Percentiles rank a stretch among this genome's conserved stretches.
Conservation (phyloP, 305 asterid species). For the Solanum hybrid region DNA sequence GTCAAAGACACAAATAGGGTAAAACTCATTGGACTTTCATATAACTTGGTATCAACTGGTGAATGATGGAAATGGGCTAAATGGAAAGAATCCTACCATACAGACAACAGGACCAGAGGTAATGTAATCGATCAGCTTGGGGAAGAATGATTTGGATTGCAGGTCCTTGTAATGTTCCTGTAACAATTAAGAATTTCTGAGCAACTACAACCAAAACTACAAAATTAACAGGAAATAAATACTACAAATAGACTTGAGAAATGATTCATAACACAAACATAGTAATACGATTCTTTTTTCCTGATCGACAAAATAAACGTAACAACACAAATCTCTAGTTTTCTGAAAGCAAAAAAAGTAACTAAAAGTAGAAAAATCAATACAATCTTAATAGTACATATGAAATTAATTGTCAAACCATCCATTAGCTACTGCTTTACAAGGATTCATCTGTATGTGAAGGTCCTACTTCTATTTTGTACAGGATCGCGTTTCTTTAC, state of each 20-base stretch:
- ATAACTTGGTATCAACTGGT: background rate
- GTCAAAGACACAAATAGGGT: background rate
- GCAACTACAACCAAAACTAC: background rate
- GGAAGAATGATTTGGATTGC: slow-evolving; percentile 71
- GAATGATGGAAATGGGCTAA: background rate
- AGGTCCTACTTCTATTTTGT: background rate
- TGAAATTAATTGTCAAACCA: background rate
- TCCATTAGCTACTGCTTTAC: background rate
- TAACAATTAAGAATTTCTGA: background rate
- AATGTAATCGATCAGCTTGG: slow-evolving; percentile 70
- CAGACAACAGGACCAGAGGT: slow-evolving; percentile 91
- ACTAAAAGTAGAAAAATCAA: background rate
- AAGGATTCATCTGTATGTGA: background rate
- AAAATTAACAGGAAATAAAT: background rate
- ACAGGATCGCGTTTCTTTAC: background rate
- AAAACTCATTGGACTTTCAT: background rate
- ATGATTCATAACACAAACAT: background rate
- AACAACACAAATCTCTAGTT: background rate
- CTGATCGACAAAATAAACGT: background rate
- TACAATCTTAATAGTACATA: background rate
- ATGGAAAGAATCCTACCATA: slow-evolving; percentile 43
- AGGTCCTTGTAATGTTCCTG: slow-evolving; percentile 91
- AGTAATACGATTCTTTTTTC: background rate
- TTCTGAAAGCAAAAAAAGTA: background rate
- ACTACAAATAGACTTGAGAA: background rate